A percentile compares a stretch with the other conserved stretches of the same genome.
Conservation (phyloP, 139 green algal species). For the Auxenochlorella pyrenoidosa region DNA sequence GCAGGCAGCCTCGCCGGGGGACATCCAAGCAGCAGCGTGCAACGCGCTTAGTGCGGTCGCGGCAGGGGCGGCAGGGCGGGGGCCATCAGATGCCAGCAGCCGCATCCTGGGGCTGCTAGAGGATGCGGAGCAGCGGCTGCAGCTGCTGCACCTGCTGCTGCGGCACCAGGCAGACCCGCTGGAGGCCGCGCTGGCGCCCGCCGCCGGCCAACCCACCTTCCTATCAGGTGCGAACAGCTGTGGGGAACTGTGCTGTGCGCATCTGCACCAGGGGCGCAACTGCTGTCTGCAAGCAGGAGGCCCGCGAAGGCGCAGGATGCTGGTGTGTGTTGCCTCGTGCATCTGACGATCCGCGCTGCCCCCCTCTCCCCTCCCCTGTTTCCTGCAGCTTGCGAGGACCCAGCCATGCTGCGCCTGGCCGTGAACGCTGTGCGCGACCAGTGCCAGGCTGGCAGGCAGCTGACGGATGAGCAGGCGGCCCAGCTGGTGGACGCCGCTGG, state of each 20-base stretch:
- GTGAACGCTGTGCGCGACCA: constrained; percentile 2
- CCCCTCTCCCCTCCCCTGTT: neutral
- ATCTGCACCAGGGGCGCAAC: no score
- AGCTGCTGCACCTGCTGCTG: constrained; percentile 11
- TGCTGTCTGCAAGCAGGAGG: no score
- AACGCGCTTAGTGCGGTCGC: neutral
- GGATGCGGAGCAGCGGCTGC: constrained; percentile 1
- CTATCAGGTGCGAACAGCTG: neutral
- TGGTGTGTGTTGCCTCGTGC: no score
- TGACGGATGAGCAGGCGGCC: neutral
- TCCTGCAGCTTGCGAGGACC: constrained; percentile 20
- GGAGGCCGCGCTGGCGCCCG: neutral
- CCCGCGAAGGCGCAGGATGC: no score
- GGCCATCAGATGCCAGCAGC: no score
- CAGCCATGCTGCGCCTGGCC: constrained; percentile 4
- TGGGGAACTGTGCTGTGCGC: no score
- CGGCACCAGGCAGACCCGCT: neutral
- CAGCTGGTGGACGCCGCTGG: constrained; percentile 1
- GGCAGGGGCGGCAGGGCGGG: neutral
- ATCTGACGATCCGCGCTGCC: neutral
- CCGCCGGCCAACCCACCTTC: neutral
- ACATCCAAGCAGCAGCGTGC: neutral
- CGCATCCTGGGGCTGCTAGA: no score
- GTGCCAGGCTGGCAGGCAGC: neutral
- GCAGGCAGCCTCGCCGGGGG: neutral